phyloP scores from a whole-genome alignment of 208 protist species.

The Balamuthia mandrillaris region DNA sequence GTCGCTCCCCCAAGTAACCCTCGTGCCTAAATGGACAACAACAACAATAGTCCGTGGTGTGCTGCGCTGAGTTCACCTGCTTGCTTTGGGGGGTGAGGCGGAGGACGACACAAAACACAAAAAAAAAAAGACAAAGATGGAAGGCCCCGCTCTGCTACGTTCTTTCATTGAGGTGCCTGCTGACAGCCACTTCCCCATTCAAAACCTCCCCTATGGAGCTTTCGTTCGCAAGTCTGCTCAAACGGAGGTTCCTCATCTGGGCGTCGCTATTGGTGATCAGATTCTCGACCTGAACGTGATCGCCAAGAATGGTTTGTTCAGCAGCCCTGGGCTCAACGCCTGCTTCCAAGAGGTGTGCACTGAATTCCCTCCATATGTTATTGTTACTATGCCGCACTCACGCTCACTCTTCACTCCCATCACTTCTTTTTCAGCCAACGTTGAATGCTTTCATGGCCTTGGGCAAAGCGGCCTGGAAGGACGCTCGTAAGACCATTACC shows the following conservation, averaged over 20 bases:
- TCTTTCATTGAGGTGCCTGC: constrained; percentile 67
- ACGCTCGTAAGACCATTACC: constrained; percentile 51
- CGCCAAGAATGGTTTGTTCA: constrained; percentile 52
- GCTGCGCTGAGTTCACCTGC: too few relatives aligned
- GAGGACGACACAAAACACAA: too few relatives aligned
- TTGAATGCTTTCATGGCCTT: constrained; percentile 83
- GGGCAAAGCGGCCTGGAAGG: constrained; percentile 55
- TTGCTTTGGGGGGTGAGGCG: too few relatives aligned
- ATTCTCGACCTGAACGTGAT: constrained; percentile 75
- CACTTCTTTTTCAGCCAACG: constrained; percentile 50
- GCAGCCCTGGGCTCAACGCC: constrained; percentile 41
- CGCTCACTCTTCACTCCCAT: too few relatives aligned
- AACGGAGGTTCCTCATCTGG: constrained; percentile 42
- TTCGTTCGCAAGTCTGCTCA: constrained; percentile 55
- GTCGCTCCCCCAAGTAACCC: too few relatives aligned
- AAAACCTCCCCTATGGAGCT: constrained; percentile 83
- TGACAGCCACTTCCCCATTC: constrained; percentile 76
- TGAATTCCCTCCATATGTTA: too few relatives aligned
- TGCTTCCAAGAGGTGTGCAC: constrained; percentile 45
- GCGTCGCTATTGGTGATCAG: constrained; percentile 78
- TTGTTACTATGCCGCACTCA: too few relatives aligned
- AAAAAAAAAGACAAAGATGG: too few relatives aligned
- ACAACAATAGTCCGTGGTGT: too few relatives aligned
- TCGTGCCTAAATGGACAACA: too few relatives aligned
- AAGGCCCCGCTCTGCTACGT: background rate